Percentiles rank a stretch among this genome's conserved stretches.
phyloP scores from a whole-genome alignment of 345 rosid genomes.

The Citrus inodora region DNA sequence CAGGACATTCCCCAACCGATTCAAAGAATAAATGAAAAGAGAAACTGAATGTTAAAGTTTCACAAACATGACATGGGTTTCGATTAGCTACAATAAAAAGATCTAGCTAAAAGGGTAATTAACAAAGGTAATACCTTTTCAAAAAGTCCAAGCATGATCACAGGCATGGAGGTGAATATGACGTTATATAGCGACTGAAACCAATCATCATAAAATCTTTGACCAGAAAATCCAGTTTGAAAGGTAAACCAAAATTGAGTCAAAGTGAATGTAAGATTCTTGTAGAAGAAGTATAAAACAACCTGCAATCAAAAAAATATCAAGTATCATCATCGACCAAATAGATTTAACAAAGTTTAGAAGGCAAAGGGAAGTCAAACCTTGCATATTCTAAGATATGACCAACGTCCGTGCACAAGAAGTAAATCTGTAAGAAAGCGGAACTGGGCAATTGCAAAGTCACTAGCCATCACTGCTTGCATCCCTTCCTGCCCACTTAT shows the following conservation, averaged over 20 bases:
- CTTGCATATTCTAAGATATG: slow-evolving; percentile 98
- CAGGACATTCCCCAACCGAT: slow-evolving; percentile 1
- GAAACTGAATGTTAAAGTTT: not conserved
- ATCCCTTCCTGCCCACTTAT: slow-evolving; percentile 98
- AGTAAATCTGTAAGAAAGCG: slow-evolving; percentile 91
- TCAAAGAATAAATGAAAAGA: not conserved
- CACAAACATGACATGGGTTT: not conserved
- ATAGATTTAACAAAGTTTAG: slow-evolving; percentile 14
- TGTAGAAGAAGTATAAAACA: slow-evolving; percentile 96
- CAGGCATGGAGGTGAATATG: slow-evolving; percentile 90
- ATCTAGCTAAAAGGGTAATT: not conserved
- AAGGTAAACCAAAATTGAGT: slow-evolving; percentile 99
- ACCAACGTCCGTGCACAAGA: slow-evolving; percentile 99
- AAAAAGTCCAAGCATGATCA: slow-evolving; percentile 87
- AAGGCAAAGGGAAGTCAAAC: slow-evolving; percentile 31
- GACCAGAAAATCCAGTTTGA: slow-evolving; percentile 97
- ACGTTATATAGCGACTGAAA: slow-evolving; percentile 96
- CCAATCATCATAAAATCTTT: slow-evolving; percentile 99
- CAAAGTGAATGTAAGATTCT: slow-evolving; percentile 94
- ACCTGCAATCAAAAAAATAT: slow-evolving; percentile 58
- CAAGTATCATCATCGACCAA: slow-evolving; percentile 4
- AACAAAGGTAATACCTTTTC: slow-evolving; percentile 63
- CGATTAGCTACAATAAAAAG: not conserved
- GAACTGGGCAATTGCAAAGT: slow-evolving; percentile 98
- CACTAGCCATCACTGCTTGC: slow-evolving; percentile 99